Evolutionary conservation across 805 yeast species (phyloP).

Genomic region (Helenozyma rhizophorensis): DNA sequence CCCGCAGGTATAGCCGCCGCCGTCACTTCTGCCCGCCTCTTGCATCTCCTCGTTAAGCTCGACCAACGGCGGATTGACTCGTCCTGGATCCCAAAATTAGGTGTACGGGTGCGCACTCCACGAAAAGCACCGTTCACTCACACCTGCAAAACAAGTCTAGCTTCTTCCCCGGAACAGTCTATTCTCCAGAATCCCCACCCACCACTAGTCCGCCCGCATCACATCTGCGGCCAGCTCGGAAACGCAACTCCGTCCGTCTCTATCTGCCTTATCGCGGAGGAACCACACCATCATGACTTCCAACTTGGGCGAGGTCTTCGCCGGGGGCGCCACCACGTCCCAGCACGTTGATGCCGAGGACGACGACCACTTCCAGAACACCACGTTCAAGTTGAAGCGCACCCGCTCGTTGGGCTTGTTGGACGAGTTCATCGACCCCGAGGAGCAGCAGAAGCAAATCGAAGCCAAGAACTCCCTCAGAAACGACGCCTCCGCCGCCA

Average conservation of each 20-base stretch:
- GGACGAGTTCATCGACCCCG: constrained; percentile 60
- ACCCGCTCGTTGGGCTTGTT: constrained; percentile 79
- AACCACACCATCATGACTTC: constrained; percentile 6
- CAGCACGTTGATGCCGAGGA: constrained; percentile 68
- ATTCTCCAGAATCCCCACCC: too few relatives aligned
- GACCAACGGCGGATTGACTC: too few relatives aligned
- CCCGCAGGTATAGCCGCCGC: too few relatives aligned
- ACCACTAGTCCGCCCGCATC: too few relatives aligned
- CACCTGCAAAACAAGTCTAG: background rate
- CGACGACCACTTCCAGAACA: constrained; percentile 63
- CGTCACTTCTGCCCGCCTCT: too few relatives aligned
- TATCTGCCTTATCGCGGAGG: too few relatives aligned
- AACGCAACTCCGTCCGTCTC: too few relatives aligned
- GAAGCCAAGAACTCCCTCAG: constrained; percentile 2
- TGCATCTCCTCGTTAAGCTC: too few relatives aligned
- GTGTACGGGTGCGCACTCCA: background rate
- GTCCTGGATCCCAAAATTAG: too few relatives aligned
- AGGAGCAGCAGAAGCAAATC: constrained; percentile 14
- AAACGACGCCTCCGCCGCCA: constrained; percentile 1
- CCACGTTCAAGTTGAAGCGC: constrained; percentile 71
- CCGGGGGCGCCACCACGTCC: constrained; percentile 60
- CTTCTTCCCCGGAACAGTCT: too few relatives aligned
- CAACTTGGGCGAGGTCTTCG: constrained; percentile 28
- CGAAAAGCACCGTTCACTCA: background rate
- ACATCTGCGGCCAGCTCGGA: too few relatives aligned